These are phyloP conservation scores for Arthrobotrys musiformis DNA, from an alignment of 2,329 filamentous ascomycete species.

Conservation along the genomic window DNA sequence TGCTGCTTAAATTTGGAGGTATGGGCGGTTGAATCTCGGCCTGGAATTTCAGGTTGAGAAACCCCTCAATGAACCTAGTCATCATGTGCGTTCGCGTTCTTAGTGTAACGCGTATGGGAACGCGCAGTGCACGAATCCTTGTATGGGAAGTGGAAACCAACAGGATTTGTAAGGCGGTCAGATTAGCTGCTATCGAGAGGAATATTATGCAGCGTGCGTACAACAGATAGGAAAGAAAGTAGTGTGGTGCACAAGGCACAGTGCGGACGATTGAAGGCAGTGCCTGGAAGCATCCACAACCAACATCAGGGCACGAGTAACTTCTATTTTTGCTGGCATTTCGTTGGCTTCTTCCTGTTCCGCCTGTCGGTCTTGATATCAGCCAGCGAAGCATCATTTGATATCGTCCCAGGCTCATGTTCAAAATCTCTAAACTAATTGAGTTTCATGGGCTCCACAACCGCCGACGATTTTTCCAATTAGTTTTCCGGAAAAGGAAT, in stretches of 20 bases:
- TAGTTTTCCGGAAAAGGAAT: constrained; percentile 42
- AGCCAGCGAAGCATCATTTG: constrained; percentile 37
- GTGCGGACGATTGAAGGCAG: constrained; percentile 21
- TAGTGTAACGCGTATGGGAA: constrained; percentile 15
- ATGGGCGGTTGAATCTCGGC: background rate
- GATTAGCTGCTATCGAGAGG: background rate
- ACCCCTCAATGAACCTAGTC: constrained; percentile 6
- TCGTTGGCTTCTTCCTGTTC: constrained; percentile 10
- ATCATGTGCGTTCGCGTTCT: constrained; percentile 54
- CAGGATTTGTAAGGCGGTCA: constrained; percentile 28
- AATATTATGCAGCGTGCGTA: too few species aligned
- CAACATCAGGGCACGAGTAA: constrained; percentile 35
- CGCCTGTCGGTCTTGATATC: background rate
- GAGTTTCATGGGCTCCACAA: constrained; percentile 24
- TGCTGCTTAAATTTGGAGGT: too few species aligned
- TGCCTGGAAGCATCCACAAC: constrained; percentile 35
- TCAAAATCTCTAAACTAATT: background rate
- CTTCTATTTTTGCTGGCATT: constrained; percentile 25
- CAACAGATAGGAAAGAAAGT: too few species aligned
- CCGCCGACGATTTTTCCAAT: constrained; percentile 22
- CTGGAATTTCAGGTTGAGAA: background rate
- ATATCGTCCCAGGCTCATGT: constrained; percentile 14
- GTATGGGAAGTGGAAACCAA: constrained; percentile 15
- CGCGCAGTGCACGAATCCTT: constrained; percentile 23
- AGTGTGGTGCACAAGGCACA: constrained; percentile 42